Percentiles rank a stretch among this genome's conserved stretches.
phyloP scores from a whole-genome alignment of 2,329 filamentous ascomycete genomes.

The Colletotrichum liaoningense region DNA sequence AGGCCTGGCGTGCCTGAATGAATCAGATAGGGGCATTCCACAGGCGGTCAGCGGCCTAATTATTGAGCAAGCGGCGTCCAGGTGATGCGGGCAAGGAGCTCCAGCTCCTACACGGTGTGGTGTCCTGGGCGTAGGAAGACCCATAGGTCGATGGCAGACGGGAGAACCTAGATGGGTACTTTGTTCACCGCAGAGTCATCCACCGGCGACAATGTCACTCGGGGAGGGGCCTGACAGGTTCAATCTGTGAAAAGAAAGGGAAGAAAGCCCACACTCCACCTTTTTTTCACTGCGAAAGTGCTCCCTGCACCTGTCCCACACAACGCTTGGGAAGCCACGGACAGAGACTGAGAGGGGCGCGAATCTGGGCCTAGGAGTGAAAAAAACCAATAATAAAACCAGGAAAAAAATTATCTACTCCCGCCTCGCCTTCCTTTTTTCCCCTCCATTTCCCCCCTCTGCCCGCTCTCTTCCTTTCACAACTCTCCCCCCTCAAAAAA shows the following conservation, averaged over 20 bases:
- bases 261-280: slow-evolving; percentile 22
- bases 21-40: neutral
- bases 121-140: neutral
- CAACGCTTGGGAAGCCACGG: slow-evolving; percentile 11
- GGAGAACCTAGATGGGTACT: neutral
- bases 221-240: slow-evolving; percentile 13
- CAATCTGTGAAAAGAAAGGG: neutral
- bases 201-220: slow-evolving; percentile 1
- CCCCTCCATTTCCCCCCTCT: slow-evolving; percentile 34
- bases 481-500: slow-evolving; percentile 30
- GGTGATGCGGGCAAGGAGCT: neutral
- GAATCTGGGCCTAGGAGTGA: slow-evolving; percentile 27
- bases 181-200: neutral
- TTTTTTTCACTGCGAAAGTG: slow-evolving; percentile 28
- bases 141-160: neutral
- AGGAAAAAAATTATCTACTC: slow-evolving; percentile 39
- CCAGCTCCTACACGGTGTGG: neutral
- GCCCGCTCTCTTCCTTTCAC: slow-evolving; percentile 37
- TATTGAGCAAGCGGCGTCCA: neutral
- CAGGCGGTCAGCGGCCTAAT: neutral
- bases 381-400: slow-evolving; percentile 38
- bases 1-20: neutral
- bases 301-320: slow-evolving; percentile 15
- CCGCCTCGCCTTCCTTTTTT: slow-evolving; percentile 37
- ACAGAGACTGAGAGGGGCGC: slow-evolving; percentile 18